A percentile compares a stretch with the other conserved stretches of the same genome.
Conservation (phyloP, 257 asterid genomes). For the Gentiana macrophylla region DNA sequence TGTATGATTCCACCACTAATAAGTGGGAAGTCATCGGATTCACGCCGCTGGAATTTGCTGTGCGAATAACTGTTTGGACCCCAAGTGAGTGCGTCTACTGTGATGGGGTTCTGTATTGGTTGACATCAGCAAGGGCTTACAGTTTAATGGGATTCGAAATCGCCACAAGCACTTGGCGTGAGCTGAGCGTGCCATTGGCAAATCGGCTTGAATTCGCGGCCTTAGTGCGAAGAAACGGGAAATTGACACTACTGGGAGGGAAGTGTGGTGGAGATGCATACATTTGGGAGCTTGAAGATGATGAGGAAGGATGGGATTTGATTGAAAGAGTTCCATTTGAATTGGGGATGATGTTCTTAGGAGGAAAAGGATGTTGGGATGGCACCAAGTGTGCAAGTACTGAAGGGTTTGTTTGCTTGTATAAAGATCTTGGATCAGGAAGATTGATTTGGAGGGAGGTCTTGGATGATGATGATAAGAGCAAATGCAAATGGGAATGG, state of each 20-base stretch:
- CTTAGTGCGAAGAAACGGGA: constrained; percentile 44
- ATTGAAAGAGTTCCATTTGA: constrained; percentile 50
- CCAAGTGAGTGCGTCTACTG: constrained; percentile 55
- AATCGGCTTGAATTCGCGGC: constrained; percentile 72
- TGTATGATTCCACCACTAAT: constrained; percentile 35
- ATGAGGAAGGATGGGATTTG: constrained; percentile 34
- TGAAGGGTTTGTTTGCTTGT: constrained; percentile 48
- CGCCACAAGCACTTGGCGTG: constrained; percentile 42
- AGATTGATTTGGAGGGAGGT: constrained; percentile 45
- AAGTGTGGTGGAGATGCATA: constrained; percentile 30
- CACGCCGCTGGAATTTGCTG: constrained; percentile 67
- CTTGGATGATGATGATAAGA: constrained; percentile 5
- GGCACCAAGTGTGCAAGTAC: constrained; percentile 51
- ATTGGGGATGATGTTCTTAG: constrained; percentile 30
- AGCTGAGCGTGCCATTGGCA: constrained; percentile 63
- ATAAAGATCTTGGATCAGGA: constrained; percentile 56
- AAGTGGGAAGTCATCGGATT: constrained; percentile 30
- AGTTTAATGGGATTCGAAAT: constrained; percentile 58
- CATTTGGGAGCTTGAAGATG: constrained; percentile 58
- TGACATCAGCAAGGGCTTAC: constrained; percentile 73
- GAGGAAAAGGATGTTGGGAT: constrained; percentile 43
- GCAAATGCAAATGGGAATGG: constrained; percentile 39
- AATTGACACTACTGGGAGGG: constrained; percentile 58
- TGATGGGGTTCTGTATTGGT: constrained; percentile 57
- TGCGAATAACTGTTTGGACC: constrained; percentile 88